These are phyloP conservation scores for Citrus reticulata DNA, from an alignment of 345 rosid genomes.

Conservation along the genomic window DNA sequence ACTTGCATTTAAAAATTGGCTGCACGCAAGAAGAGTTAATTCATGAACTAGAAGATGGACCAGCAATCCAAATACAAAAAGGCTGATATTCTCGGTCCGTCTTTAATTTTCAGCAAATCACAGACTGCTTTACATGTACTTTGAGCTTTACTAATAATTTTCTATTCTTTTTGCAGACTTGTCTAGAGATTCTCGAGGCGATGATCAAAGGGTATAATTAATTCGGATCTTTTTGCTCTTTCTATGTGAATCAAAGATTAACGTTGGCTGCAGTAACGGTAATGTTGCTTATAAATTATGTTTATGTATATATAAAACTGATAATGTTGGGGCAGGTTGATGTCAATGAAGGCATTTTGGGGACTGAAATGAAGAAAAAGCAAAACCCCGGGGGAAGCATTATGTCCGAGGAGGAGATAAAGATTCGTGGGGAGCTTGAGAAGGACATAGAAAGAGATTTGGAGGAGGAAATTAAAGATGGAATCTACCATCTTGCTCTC, in stretches of 20 bases:
- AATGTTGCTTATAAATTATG: neutral
- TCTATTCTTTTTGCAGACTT: conserved; percentile 14
- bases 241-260: neutral
- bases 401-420: conserved; percentile 47
- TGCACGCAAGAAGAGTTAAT: conserved; percentile 1
- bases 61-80: conserved; percentile 13
- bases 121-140: neutral
- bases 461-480: conserved; percentile 81
- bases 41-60: conserved; percentile 16
- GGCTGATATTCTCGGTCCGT: conserved; percentile 26
- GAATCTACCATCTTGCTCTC: conserved; percentile 58
- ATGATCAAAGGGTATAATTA: neutral
- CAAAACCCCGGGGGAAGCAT: neutral
- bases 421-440: conserved; percentile 69
- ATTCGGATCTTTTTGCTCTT: neutral
- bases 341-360: neutral
- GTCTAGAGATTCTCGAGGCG: neutral
- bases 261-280: neutral
- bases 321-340: conserved; percentile 2
- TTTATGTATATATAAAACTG: no score
- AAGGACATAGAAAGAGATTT: conserved; percentile 58
- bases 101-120: neutral
- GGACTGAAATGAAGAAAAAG: conserved; percentile 1
- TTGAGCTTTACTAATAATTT: neutral
- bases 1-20: conserved; percentile 5